Evolutionary conservation across 176 grass and related monocot genomes (phyloP).

Genomic region (barley (Hordeum vulgare)): MorexV3_pseudomolecules_assembly NC_058519.1:636013081-636013580

Average conservation of each 20-base stretch:
- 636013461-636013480: background rate
- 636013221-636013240: background rate
- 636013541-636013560: background rate
- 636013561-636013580: background rate
- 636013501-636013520: background rate
- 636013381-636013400: conserved; percentile 97
- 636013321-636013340: conserved; percentile 70
- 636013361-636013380: conserved; percentile 76
- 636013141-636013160: background rate
- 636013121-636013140: background rate
- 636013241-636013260: background rate
- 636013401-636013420: conserved; percentile 99
- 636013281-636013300: background rate
- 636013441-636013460: background rate
- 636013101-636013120: background rate
- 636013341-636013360: conserved; percentile 89
- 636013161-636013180: background rate
- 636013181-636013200: background rate
- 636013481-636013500: background rate
- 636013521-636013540: background rate
- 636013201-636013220: background rate
- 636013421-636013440: conserved; percentile 45
- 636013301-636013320: conserved; percentile 91
- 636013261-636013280: background rate
- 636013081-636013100: background rate